Percentiles rank a stretch among this genome's conserved stretches.
Conservation (phyloP, 139 green algal genomes). For the Tetraselmis striata region DNA sequence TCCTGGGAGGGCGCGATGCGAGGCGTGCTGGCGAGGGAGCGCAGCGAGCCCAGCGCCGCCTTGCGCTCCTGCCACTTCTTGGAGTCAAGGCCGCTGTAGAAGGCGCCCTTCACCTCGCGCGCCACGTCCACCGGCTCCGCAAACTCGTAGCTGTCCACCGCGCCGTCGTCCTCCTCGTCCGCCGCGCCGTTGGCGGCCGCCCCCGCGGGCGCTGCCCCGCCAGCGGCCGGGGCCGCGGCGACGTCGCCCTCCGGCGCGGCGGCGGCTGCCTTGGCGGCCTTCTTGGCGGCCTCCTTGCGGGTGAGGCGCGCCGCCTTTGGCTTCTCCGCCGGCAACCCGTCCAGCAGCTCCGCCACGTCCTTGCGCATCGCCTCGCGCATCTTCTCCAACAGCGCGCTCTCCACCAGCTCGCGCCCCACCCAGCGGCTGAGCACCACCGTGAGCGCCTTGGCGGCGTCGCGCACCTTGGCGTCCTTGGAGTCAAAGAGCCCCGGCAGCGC, state of each 20-base stretch:
- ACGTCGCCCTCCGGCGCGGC: neutral
- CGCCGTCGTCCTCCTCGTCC: conserved; percentile 6
- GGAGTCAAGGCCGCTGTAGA: conserved; percentile 68
- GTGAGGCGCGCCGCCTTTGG: conserved; percentile 52
- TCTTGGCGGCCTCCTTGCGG: conserved; percentile 50
- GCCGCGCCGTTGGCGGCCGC: conserved; percentile 2
- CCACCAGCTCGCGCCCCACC: conserved; percentile 64
- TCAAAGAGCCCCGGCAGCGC: conserved; percentile 74
- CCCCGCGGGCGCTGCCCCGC: neutral
- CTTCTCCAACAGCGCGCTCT: conserved; percentile 69
- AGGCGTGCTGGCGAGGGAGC: conserved; percentile 27
- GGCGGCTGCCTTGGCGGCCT: conserved; percentile 19
- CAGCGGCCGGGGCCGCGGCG: neutral
- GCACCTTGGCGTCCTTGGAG: conserved; percentile 75
- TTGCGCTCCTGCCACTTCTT: conserved; percentile 86
- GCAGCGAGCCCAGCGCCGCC: conserved; percentile 54
- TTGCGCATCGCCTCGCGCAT: conserved; percentile 84
- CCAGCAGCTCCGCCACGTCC: conserved; percentile 65
- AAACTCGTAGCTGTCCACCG: conserved; percentile 73
- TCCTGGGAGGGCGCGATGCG: neutral
- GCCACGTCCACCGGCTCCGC: conserved; percentile 55
- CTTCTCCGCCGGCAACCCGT: conserved; percentile 5
- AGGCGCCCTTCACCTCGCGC: conserved; percentile 40
- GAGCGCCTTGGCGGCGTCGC: conserved; percentile 76
- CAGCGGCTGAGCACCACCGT: conserved; percentile 74